Percentiles rank a stretch among this genome's conserved stretches.
Conservation (phyloP, 83 land plant genomes). For the Picea mariana region DNA sequence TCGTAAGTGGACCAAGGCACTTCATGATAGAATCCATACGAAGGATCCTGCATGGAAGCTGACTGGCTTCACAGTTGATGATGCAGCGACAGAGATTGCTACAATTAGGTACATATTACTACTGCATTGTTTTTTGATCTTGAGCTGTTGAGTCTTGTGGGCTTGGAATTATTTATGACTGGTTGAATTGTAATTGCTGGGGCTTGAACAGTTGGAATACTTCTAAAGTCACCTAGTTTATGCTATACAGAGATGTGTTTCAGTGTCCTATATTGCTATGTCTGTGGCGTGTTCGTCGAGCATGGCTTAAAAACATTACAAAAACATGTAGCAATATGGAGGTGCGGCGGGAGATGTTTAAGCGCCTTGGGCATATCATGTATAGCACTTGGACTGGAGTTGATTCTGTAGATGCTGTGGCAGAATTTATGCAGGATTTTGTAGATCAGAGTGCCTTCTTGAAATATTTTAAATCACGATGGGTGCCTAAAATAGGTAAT, state of each 20-base stretch:
- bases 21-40: slow-evolving; percentile 16
- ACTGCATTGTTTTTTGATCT: too few relatives aligned
- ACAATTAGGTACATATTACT: slow-evolving; percentile 18
- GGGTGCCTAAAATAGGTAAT: slow-evolving; percentile 20
- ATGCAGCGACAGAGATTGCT: slow-evolving; percentile 22
- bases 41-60: slow-evolving; percentile 28
- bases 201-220: too few relatives aligned
- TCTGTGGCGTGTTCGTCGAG: slow-evolving; percentile 28
- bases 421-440: slow-evolving; percentile 21
- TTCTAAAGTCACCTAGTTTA: too few relatives aligned
- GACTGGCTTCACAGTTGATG: slow-evolving; percentile 28
- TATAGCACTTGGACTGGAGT: slow-evolving; percentile 3
- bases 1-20: slow-evolving; percentile 18
- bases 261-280: slow-evolving; percentile 18
- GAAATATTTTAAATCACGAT: slow-evolving; percentile 22
- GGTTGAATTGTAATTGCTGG: too few relatives aligned
- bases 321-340: slow-evolving; percentile 12
- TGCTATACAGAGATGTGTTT: slow-evolving; percentile 13
- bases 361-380: slow-evolving; percentile 26
- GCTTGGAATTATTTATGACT: too few relatives aligned
- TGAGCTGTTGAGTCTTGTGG: too few relatives aligned
- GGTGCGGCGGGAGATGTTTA: slow-evolving; percentile 21
- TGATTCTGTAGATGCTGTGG: slow-evolving; percentile 1
- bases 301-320: slow-evolving; percentile 22
- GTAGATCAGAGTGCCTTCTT: slow-evolving; percentile 20